Evolutionary conservation across 495 filamentous ascomycete genomes (phyloP), one percentile per base, ranked within the genome.

Genomic region (Ramalina peruviana): DNA sequence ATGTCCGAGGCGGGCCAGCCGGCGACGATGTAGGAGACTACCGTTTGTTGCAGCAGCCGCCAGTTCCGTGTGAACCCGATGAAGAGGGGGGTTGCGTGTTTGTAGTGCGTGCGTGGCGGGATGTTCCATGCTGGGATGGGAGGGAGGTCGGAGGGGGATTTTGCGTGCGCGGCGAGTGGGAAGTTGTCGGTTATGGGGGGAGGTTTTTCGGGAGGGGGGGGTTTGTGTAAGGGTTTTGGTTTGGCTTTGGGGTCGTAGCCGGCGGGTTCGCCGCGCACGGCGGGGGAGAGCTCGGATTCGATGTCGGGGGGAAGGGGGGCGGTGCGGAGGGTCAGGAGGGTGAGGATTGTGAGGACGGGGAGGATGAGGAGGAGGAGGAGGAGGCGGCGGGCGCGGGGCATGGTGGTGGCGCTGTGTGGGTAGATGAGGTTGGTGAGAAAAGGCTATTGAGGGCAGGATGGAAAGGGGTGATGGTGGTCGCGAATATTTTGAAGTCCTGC

Each of bases 1-100:
- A 83, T 81, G 53, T 80, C 72, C 30, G 65, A 60, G 0, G 76
- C 58, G 3, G 79, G 79, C 78, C 78, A 81, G 19, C 78, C 79
- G 0, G 77, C 73, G 1, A 75, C 70, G 44, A 81, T 70, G 58
- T 81, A 81, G 12, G 65, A 69, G 13, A 79, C 70, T 0, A 81
- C 76, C 1, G 70, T 60, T 56, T 81, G 78, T 27, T 77, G 73
- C 12, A 82, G 62, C 44, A 82, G 66, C 17, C 73, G 69, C 72
- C 72, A 78, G 40, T 72, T 70, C 36, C 77, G 64, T 4, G 77
- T 80, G 64, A 81, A 82, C 38, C 75, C 75, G 49, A 80, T 77
- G 44, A 78, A 66, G 21, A 81, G 62, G 1, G 78, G 76, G 4
- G 75, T 76, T 3, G 50, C 40, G 36, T 53, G 48, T 13, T 47